phyloP scores from a whole-genome alignment of 768 basidiomycete species.

The Auriscalpium orientale region DNA sequence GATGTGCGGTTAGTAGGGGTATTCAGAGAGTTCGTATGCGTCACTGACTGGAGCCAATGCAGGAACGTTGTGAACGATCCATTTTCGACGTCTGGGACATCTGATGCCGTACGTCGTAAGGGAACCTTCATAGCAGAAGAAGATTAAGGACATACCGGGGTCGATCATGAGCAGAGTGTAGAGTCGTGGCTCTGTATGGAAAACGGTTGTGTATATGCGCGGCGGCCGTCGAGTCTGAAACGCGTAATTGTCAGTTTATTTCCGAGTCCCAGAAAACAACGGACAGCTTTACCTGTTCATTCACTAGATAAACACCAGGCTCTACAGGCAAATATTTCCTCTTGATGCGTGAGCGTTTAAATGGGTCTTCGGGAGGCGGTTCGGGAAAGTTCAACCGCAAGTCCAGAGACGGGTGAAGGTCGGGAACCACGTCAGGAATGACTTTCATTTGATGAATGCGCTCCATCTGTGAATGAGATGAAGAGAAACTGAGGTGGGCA shows the following conservation, averaged over 20 bases:
- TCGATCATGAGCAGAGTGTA: slow-evolving; percentile 91
- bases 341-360: slow-evolving; percentile 20
- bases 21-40: slow-evolving; percentile 3
- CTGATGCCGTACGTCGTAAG: slow-evolving; percentile 27
- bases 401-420: slow-evolving; percentile 65
- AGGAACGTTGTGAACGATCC: slow-evolving; percentile 64
- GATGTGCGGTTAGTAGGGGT: slow-evolving; percentile 5
- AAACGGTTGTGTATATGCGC: slow-evolving; percentile 62
- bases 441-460: slow-evolving; percentile 88
- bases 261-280: neutral
- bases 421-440: slow-evolving; percentile 77
- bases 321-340: slow-evolving; percentile 41
- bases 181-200: slow-evolving; percentile 70
- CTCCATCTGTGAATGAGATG: slow-evolving; percentile 63
- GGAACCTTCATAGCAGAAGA: too few species aligned
- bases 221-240: slow-evolving; percentile 59
- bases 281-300: slow-evolving; percentile 53
- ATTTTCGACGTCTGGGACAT: slow-evolving; percentile 71
- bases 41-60: slow-evolving; percentile 74
- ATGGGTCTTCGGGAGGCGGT: slow-evolving; percentile 21
- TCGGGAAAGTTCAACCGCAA: slow-evolving; percentile 56
- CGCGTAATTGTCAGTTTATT: neutral
- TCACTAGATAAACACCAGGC: slow-evolving; percentile 61
- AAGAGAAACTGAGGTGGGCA: neutral
- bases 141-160: slow-evolving; percentile 45